These are phyloP conservation scores for Thyridium curvatum DNA, from an alignment of 2,329 filamentous ascomycete genomes.

Conservation along the genomic window DNA sequence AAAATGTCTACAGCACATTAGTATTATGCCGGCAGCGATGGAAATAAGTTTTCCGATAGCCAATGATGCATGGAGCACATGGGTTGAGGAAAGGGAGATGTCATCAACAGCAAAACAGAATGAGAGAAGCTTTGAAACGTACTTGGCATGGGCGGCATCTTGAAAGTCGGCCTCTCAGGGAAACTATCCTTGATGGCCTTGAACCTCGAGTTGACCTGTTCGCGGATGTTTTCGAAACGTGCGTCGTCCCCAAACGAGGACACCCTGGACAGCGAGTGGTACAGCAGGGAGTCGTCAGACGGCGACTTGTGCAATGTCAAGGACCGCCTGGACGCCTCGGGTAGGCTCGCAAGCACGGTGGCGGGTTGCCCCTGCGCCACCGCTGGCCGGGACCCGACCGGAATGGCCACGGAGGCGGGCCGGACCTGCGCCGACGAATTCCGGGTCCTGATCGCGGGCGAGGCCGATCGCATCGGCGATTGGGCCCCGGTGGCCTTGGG, in stretches of 20 bases:
- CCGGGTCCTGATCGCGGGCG: too few species aligned
- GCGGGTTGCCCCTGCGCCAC: conserved; percentile 13
- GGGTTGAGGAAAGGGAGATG: too few species aligned
- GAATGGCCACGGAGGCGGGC: too few species aligned
- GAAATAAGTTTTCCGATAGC: too few species aligned
- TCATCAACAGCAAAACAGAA: too few species aligned
- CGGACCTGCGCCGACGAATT: too few species aligned
- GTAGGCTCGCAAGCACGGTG: background rate
- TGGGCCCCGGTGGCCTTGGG: too few species aligned
- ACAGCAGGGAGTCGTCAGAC: conserved; percentile 75
- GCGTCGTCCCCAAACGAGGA: conserved; percentile 82
- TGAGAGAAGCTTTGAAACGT: too few species aligned
- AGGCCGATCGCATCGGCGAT: too few species aligned
- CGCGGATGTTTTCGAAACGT: conserved; percentile 71
- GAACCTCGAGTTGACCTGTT: conserved; percentile 81
- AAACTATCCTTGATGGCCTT: conserved; percentile 88
- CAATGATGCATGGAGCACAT: too few species aligned
- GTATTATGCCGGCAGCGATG: too few species aligned
- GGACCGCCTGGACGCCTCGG: conserved; percentile 16
- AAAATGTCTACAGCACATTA: conserved; percentile 10
- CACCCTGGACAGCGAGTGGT: conserved; percentile 67
- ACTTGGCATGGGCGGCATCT: conserved; percentile 55
- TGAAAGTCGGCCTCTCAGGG: conserved; percentile 73
- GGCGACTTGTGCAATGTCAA: conserved; percentile 50
- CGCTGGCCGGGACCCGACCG: too few species aligned